Base-by-base conservation (phyloP, 345 rosid genomes). In the Boechera divaricarpa region DNA sequence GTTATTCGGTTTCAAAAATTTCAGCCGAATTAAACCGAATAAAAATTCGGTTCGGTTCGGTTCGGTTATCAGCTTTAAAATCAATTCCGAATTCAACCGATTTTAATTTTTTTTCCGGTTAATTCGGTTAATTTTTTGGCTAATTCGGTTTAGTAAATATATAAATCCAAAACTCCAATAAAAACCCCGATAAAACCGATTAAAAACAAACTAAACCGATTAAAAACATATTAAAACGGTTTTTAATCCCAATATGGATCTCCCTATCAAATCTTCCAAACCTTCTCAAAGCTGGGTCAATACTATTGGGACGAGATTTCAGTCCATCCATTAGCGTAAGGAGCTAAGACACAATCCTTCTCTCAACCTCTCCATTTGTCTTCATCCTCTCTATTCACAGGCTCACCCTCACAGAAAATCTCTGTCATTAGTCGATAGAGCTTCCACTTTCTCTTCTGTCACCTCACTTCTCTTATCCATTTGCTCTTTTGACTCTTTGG, bases 331-430 rank as follows among this genome's bases (percentile, higher is more conserved):
- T 94, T 10, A 94, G 90, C 0, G 98, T 92, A 71, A 94, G 83
- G 39, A 94, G 91, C 82, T 94, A 98, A 69, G 98, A 92, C 45
- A 94, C 98, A 75, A 94, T 94, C 79, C 98, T 92, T 82, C 98
- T 92, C 88, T 94, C 98, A 61, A 90, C 98, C 84, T 94, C 98
- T 53, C 98, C 98, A 79, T 92, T 86, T 5, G 98, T 94, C 77
- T 66, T 94, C 98, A 75, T 94, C 98, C 76, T 94, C 98, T 76
- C 98, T 87, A 76, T 86, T 89, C 47, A 92, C 88, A 3, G 98
- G 97, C 82, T 94, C 98, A 31, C 98, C 98, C 86, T 94, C 98
- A 26, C 98, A 94, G 82, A 94, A 94, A 63, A 94, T 89, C 86
- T 92, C 97, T 4, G 98, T 70, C 82, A 68, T 83, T 75, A 70